Percentiles rank a stretch among this genome's conserved stretches.
phyloP scores from a whole-genome alignment of 495 filamentous ascomycete genomes.

The Podospora appendiculata region DNA sequence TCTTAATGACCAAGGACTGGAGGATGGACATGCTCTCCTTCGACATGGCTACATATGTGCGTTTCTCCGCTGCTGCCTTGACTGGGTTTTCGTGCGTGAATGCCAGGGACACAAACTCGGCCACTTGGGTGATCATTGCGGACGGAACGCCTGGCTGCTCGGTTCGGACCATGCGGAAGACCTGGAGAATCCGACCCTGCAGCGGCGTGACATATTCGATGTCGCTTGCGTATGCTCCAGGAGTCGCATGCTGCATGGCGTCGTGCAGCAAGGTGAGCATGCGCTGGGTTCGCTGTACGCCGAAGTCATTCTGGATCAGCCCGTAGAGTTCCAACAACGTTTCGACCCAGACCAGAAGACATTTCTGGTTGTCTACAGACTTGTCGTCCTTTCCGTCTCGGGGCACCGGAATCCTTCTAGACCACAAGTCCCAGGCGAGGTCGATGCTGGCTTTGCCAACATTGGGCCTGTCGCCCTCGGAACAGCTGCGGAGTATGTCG shows the following conservation, averaged over 20 bases:
- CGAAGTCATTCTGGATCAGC: slow-evolving; percentile 59
- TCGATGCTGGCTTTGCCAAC: slow-evolving; percentile 52
- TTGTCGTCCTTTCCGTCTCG: slow-evolving; percentile 35
- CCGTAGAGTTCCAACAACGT: slow-evolving; percentile 73
- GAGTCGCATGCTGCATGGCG: slow-evolving; percentile 51
- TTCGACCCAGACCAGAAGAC: slow-evolving; percentile 69
- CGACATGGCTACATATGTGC: slow-evolving; percentile 82
- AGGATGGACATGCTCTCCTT: slow-evolving; percentile 66
- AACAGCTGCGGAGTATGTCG: slow-evolving; percentile 52
- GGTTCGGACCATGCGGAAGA: slow-evolving; percentile 60
- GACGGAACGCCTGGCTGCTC: slow-evolving; percentile 61
- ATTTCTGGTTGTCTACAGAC: slow-evolving; percentile 61
- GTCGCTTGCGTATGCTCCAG: slow-evolving; percentile 72
- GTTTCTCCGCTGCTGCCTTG: slow-evolving; percentile 34
- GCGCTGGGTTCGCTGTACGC: slow-evolving; percentile 48
- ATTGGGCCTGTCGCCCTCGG: slow-evolving; percentile 36
- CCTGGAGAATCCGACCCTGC: slow-evolving; percentile 66
- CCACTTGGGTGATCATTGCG: slow-evolving; percentile 57
- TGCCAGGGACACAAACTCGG: slow-evolving; percentile 62
- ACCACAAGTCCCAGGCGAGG: slow-evolving; percentile 68
- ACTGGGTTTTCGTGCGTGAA: slow-evolving; percentile 35
- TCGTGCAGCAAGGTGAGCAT: slow-evolving; percentile 56
- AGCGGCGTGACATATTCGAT: slow-evolving; percentile 75
- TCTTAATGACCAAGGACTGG: slow-evolving; percentile 52
- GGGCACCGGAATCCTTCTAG: slow-evolving; percentile 48